Conservation (phyloP, 164 flowering plant species). For the Nymphaea thermarum region DNA sequence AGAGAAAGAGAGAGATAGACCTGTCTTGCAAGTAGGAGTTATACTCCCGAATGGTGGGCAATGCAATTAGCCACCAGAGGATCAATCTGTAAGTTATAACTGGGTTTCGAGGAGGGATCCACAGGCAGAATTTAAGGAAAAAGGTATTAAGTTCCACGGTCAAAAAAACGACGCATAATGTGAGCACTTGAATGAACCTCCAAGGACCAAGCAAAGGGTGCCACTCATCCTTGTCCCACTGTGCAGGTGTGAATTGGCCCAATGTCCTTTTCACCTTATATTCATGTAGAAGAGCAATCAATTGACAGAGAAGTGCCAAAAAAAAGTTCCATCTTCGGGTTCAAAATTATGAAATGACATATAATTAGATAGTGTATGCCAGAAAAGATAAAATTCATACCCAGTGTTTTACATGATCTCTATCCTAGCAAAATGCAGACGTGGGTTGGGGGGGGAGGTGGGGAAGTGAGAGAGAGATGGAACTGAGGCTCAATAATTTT, state of each 20-base stretch:
- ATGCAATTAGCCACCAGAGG: slow-evolving; percentile 5
- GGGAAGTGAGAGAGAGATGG: too few relatives aligned
- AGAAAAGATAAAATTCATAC: too few relatives aligned
- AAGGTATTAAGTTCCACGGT: slow-evolving; percentile 5
- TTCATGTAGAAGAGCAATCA: too few relatives aligned
- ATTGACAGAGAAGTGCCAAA: too few relatives aligned
- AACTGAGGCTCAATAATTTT: too few relatives aligned
- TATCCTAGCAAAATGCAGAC: too few relatives aligned
- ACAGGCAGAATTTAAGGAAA: slow-evolving; percentile 5
- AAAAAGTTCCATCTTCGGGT: too few relatives aligned
- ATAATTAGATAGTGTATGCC: too few relatives aligned
- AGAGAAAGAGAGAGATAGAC: background rate
- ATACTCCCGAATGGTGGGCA: slow-evolving; percentile 4
- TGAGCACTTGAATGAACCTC: slow-evolving; percentile 5
- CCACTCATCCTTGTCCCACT: slow-evolving; percentile 6
- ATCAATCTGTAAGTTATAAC: slow-evolving; percentile 1
- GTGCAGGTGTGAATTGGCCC: slow-evolving; percentile 2
- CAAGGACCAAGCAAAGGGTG: slow-evolving; percentile 7
- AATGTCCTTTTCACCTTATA: background rate
- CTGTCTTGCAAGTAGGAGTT: background rate
- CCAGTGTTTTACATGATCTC: too few relatives aligned
- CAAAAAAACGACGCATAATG: background rate
- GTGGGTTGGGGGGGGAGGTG: too few relatives aligned
- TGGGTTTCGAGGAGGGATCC: slow-evolving; percentile 5
- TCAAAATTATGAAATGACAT: too few relatives aligned